phyloP scores from a whole-genome alignment of 2,329 filamentous ascomycete genomes.

The Exophiala xenobiotica region DNA sequence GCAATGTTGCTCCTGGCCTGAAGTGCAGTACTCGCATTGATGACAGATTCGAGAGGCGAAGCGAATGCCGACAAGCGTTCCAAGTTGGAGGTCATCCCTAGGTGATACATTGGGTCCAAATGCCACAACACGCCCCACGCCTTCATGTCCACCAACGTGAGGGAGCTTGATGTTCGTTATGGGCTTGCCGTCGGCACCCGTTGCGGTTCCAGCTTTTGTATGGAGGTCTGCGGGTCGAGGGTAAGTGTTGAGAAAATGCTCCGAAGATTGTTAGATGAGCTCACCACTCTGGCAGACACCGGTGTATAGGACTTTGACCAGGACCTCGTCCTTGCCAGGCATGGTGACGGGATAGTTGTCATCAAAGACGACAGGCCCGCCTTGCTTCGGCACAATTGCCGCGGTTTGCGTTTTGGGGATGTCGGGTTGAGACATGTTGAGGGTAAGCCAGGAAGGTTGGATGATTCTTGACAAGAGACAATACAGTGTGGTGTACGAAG shows the following conservation, averaged over 20 bases:
- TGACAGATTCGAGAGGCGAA: slow-evolving; percentile 46
- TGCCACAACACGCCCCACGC: slow-evolving; percentile 43
- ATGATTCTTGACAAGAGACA: too few species aligned
- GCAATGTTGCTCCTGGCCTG: slow-evolving; percentile 44
- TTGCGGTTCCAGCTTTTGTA: slow-evolving; percentile 41
- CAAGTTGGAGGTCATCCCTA: slow-evolving; percentile 37
- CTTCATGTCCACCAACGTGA: slow-evolving; percentile 49
- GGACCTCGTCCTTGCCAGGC: slow-evolving; percentile 43
- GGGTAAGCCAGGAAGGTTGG: too few species aligned
- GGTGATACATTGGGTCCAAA: slow-evolving; percentile 36
- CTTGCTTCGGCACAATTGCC: slow-evolving; percentile 43
- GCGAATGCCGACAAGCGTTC: slow-evolving; percentile 45
- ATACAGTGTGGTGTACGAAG: background rate
- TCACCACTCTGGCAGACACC: slow-evolving; percentile 48
- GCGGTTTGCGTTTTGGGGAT: slow-evolving; percentile 38
- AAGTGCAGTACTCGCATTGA: slow-evolving; percentile 46
- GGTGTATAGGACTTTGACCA: slow-evolving; percentile 47
- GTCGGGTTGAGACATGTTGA: slow-evolving; percentile 12
- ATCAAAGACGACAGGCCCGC: slow-evolving; percentile 42
- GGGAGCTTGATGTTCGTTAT: slow-evolving; percentile 48
- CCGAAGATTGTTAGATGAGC: slow-evolving; percentile 11
- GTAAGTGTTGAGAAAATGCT: background rate
- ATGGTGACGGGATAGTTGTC: slow-evolving; percentile 44
- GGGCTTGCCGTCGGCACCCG: slow-evolving; percentile 40
- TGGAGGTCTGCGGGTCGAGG: slow-evolving; percentile 37